phyloP scores from a whole-genome alignment of 2,329 filamentous ascomycete species.

The Hypomyces rosellus region DNA sequence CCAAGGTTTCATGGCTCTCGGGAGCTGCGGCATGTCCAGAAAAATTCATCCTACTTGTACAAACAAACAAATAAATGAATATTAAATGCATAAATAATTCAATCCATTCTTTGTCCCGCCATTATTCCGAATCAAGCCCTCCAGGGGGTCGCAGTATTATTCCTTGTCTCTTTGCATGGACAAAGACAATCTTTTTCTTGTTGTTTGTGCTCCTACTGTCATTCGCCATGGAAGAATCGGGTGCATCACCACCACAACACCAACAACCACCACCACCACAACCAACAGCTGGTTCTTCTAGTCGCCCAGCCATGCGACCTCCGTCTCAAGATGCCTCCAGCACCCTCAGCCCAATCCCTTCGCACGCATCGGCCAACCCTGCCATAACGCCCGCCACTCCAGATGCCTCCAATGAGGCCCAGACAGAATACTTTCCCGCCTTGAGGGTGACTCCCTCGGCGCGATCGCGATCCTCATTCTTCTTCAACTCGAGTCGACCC shows the following conservation, averaged over 20 bases:
- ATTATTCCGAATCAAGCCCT: too few species aligned
- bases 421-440: conserved; percentile 10
- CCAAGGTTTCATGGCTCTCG: too few species aligned
- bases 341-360: not conserved
- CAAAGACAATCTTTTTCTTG: too few species aligned
- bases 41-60: too few species aligned
- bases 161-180: too few species aligned
- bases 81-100: too few species aligned
- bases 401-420: conserved; percentile 5
- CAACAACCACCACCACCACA: not conserved
- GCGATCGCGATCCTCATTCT: conserved; percentile 2
- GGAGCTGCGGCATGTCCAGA: too few species aligned
- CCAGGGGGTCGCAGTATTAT: too few species aligned
- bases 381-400: conserved; percentile 3
- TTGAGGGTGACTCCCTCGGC: not conserved
- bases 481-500: not conserved
- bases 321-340: not conserved
- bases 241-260: not conserved
- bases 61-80: too few species aligned
- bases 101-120: too few species aligned
- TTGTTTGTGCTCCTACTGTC: not conserved
- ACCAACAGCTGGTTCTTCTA: not conserved
- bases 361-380: not conserved
- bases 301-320: not conserved
- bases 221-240: not conserved